A percentile compares a stretch with the other conserved stretches of the same genome.
phyloP scores from a whole-genome alignment of 176 grass and related monocot species.

The Luzula sylvatica region DNA sequence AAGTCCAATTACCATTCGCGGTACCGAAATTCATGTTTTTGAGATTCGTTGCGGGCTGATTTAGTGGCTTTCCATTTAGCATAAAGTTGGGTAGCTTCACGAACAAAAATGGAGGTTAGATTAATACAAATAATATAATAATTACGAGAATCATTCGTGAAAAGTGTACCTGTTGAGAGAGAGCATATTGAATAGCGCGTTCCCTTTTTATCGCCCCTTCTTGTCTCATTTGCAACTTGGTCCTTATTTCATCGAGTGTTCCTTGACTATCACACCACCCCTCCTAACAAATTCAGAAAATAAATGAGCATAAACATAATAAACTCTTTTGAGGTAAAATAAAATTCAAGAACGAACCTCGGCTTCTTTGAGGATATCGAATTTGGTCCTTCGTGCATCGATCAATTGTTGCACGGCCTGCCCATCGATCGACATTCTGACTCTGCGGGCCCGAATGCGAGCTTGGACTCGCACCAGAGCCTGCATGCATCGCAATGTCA shows the following conservation, averaged over 20 bases:
- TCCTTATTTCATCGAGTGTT: constrained; percentile 62
- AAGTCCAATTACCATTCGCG: constrained; percentile 75
- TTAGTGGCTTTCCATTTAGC: constrained; percentile 22
- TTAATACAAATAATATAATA: neutral
- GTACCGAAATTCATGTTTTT: constrained; percentile 51
- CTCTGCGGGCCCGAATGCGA: constrained; percentile 67
- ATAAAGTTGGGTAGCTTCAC: constrained; percentile 41
- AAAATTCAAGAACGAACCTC: constrained; percentile 35
- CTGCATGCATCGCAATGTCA: constrained; percentile 96
- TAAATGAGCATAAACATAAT: no score
- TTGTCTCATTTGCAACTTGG: constrained; percentile 79
- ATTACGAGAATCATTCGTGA: no score
- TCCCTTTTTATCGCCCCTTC: constrained; percentile 79
- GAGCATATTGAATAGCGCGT: constrained; percentile 63
- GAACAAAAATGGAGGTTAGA: neutral
- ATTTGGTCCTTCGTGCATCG: constrained; percentile 40
- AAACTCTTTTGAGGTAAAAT: neutral
- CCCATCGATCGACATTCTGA: constrained; percentile 82
- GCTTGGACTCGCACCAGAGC: constrained; percentile 94
- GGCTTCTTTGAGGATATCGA: constrained; percentile 73
- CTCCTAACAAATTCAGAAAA: constrained; percentile 34
- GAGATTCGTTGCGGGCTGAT: constrained; percentile 29
- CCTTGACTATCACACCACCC: constrained; percentile 91
- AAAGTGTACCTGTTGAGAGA: constrained; percentile 42
- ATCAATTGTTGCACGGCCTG: constrained; percentile 83